phyloP scores from a whole-genome alignment of 139 green algal genomes.

The Micromonas commoda region DNA sequence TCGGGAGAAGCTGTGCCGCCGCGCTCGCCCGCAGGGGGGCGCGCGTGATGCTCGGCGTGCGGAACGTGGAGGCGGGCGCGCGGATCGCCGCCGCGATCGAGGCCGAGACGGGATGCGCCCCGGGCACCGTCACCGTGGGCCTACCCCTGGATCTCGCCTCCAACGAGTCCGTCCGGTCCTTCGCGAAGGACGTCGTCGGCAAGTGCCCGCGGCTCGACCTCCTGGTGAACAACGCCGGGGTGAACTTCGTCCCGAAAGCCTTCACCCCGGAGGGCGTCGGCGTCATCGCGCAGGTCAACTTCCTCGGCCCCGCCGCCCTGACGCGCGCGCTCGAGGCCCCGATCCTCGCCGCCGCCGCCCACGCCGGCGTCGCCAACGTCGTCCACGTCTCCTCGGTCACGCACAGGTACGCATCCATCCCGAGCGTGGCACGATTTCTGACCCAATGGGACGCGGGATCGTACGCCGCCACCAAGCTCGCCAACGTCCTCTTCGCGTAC shows the following conservation, averaged over 20 bases:
- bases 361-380: not conserved
- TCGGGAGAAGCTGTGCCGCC: not conserved
- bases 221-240: constrained; percentile 20
- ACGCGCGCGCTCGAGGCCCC: not conserved
- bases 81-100: not conserved
- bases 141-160: not conserved
- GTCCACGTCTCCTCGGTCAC: constrained; percentile 30
- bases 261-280: not conserved
- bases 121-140: not conserved
- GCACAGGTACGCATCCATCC: not conserved
- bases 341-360: not conserved
- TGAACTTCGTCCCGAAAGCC: not conserved
- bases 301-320: not conserved
- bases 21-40: constrained; percentile 8
- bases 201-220: not conserved
- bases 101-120: not conserved
- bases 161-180: not conserved
- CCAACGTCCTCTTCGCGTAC: constrained; percentile 2
- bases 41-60: constrained; percentile 8
- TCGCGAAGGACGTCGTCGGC: not conserved
- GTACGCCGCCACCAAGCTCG: constrained; percentile 13
- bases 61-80: not conserved
- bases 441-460: not conserved
- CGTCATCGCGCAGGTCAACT: constrained; percentile 6
- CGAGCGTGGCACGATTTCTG: not conserved